These are phyloP conservation scores for Lindgomyces ingoldianus DNA, from an alignment of 495 filamentous ascomycete genomes.

Conservation along the genomic window DNA sequence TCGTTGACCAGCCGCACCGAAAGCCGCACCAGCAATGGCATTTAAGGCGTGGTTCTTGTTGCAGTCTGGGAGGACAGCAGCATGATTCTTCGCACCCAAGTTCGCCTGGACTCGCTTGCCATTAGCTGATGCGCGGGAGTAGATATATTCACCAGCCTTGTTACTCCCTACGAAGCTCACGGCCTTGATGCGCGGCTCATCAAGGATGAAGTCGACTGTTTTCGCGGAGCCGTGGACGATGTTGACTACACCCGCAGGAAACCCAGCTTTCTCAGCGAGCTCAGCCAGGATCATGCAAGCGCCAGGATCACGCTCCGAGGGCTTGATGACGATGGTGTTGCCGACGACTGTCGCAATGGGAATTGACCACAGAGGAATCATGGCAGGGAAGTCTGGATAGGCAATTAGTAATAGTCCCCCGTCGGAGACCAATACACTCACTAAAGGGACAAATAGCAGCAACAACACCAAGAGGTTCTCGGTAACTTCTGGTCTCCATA, in stretches of 20 bases:
- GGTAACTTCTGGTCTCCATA: slow-evolving; percentile 95
- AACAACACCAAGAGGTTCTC: slow-evolving; percentile 90
- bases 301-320: slow-evolving; percentile 96
- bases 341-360: slow-evolving; percentile 92
- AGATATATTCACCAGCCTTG: slow-evolving; percentile 97
- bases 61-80: slow-evolving; percentile 89
- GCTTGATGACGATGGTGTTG: slow-evolving; percentile 94
- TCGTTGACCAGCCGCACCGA: slow-evolving; percentile 93
- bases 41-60: slow-evolving; percentile 98
- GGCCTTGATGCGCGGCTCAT: slow-evolving; percentile 96
- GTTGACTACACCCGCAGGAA: slow-evolving; percentile 92
- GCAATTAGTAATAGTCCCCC: slow-evolving; percentile 3
- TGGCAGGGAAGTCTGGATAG: slow-evolving; percentile 89
- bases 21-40: slow-evolving; percentile 90
- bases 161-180: slow-evolving; percentile 96
- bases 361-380: slow-evolving; percentile 98
- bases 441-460: slow-evolving; percentile 99
- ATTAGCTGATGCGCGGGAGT: slow-evolving; percentile 82
- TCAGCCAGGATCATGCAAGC: slow-evolving; percentile 98
- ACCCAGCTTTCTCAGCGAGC: slow-evolving; percentile 85
- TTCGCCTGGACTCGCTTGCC: slow-evolving; percentile 97
- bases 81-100: slow-evolving; percentile 98
- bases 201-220: slow-evolving; percentile 96
- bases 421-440: too few relatives aligned
- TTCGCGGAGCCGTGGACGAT: slow-evolving; percentile 87